These are phyloP conservation scores for Teratosphaeria zuluensis DNA, from an alignment of 2,329 filamentous ascomycete species.

Conservation along the genomic window DNA sequence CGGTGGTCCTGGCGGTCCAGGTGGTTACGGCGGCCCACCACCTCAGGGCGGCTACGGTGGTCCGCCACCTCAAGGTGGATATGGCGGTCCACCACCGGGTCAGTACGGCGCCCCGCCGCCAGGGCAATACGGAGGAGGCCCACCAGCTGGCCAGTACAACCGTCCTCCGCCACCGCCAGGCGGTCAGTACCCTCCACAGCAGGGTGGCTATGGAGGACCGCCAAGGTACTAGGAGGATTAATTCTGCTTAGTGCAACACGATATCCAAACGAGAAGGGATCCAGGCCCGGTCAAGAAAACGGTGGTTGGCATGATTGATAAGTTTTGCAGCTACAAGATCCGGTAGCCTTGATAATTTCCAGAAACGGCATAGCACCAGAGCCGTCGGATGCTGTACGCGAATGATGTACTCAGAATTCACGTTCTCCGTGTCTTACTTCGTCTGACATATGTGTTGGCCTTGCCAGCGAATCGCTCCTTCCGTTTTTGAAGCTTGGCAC, in stretches of 20 bases:
- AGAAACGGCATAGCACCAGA: neutral
- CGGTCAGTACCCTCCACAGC: neutral
- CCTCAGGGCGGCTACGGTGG: slow-evolving; percentile 1
- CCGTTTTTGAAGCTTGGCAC: neutral
- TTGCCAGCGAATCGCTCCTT: neutral
- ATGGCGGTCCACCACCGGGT: neutral
- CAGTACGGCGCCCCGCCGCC: neutral
- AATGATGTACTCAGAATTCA: neutral
- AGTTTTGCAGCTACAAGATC: neutral
- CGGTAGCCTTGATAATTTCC: neutral
- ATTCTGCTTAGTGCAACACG: neutral
- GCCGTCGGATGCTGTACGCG: neutral
- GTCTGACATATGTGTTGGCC: too few relatives aligned
- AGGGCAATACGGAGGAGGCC: neutral
- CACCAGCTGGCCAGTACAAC: neutral
- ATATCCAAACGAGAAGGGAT: neutral
- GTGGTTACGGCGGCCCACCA: slow-evolving; percentile 19
- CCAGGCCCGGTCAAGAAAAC: neutral
- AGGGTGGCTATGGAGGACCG: slow-evolving; percentile 1
- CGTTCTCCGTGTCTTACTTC: too few relatives aligned
- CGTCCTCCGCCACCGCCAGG: neutral
- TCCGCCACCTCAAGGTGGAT: neutral
- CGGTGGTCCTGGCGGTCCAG: slow-evolving; percentile 18
- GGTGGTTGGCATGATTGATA: neutral
- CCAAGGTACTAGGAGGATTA: neutral